Evolutionary conservation across 805 yeast genomes (phyloP).

Genomic region (Lachancea dasiensis): DNA sequence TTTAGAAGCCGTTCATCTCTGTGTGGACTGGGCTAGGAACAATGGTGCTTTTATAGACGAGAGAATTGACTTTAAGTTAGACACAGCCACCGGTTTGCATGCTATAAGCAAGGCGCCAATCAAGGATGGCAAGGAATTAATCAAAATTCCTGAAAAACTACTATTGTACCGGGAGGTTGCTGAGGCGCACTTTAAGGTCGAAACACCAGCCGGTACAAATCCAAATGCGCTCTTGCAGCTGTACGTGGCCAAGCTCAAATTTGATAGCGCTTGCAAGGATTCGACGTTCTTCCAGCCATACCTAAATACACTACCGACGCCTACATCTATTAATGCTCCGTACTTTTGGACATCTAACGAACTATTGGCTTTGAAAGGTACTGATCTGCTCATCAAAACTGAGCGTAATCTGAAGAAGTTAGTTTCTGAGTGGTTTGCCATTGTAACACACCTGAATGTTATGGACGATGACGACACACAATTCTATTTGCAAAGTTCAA

Average conservation of each 20-base stretch:
- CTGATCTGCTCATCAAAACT: slow-evolving; percentile 59
- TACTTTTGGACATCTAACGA: slow-evolving; percentile 57
- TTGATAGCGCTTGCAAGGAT: slow-evolving; percentile 25
- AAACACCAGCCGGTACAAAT: slow-evolving; percentile 13
- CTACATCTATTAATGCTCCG: slow-evolving; percentile 49
- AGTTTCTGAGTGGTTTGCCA: slow-evolving; percentile 54
- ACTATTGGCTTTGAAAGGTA: slow-evolving; percentile 49
- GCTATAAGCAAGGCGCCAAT: slow-evolving; percentile 23
- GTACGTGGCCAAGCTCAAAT: slow-evolving; percentile 39
- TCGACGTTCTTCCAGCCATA: slow-evolving; percentile 36
- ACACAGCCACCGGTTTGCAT: slow-evolving; percentile 31
- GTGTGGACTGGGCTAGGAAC: slow-evolving; percentile 35
- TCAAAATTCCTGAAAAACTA: slow-evolving; percentile 36
- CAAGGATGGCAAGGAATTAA: slow-evolving; percentile 20
- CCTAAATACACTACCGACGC: slow-evolving; percentile 43
- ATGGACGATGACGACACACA: slow-evolving; percentile 9
- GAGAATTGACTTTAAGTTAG: slow-evolving; percentile 30
- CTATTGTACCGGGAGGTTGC: slow-evolving; percentile 37
- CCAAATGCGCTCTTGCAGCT: slow-evolving; percentile 35
- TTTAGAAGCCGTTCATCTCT: slow-evolving; percentile 12
- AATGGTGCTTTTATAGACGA: slow-evolving; percentile 37
- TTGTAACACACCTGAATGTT: slow-evolving; percentile 20
- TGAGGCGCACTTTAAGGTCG: slow-evolving; percentile 21
- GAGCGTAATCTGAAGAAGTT: slow-evolving; percentile 40
- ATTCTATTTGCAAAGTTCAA: slow-evolving; percentile 25